Evolutionary conservation across 1,139 yeast genomes (phyloP), one percentile per base, ranked within the genome.

Genomic region (Torulaspora pretoriensis): DNA sequence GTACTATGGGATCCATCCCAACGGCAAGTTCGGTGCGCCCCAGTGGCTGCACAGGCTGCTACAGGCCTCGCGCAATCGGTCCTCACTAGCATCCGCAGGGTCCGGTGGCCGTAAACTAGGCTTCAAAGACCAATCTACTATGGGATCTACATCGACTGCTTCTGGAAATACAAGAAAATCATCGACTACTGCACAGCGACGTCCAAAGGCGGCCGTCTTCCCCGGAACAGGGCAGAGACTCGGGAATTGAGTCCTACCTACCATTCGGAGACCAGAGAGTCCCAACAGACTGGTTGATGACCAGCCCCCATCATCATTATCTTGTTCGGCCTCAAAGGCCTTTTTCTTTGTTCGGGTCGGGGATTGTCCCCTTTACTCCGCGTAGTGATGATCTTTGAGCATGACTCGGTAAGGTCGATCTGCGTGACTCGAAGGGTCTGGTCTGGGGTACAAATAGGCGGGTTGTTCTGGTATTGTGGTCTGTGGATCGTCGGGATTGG

Each of bases 11-110:
- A 42, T 51, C 14, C 44, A 45, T 16, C 57, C 61, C 30, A 48
- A 44, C 29, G 62, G 64, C 10, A 48, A 56, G 16, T 54, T 60
- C 37, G 51, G 55, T 13, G 58, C 62, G 3, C 63, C 64, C 24
- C 36, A 42, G 24, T 54, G 60, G 59, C 53, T 59, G 28, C 38
- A 41, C 19, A 39, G 35, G 39, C 8, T 55, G 10, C 48, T 47
- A 16, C 34, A 37, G 25, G 19, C 17, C 25, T 25, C 35, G 16
- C 27, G 29, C 19, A 13, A 38, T 14, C 19, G 16, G n/a, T 29
- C 32, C 7, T 14, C 19, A 29, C n/a, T 16, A 3, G 16, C 10
- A 2, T 35, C 42, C 4, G 28, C 34, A 3, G 40, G 38, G 42
- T 44, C 40, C 14, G 42, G 25, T 14, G 47, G 50, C 17, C 45